Evolutionary conservation across 345 rosid genomes (phyloP).

Genomic region (Carallia pectinifolia): DNA sequence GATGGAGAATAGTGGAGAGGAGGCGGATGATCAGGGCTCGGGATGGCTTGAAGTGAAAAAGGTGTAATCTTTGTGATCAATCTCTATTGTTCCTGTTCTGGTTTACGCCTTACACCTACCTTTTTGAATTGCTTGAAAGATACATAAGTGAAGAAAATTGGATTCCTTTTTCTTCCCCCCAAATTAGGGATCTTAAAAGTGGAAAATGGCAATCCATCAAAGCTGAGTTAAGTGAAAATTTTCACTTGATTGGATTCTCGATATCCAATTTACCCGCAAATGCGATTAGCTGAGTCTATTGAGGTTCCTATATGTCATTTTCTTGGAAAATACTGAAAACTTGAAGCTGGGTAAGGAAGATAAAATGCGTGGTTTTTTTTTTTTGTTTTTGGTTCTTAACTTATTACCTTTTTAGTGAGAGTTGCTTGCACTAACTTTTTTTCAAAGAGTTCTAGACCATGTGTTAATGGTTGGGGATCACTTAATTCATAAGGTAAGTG

Average conservation of each 20-base stretch:
- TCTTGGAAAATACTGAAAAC: no score
- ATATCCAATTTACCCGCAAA: background rate
- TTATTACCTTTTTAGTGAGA: no score
- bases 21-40: conserved; percentile 60
- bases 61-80: conserved; percentile 30
- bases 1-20: conserved; percentile 50
- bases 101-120: conserved; percentile 2
- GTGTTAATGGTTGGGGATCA: background rate
- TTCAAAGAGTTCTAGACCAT: background rate
- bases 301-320: background rate
- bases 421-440: background rate
- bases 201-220: background rate
- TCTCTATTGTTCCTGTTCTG: background rate
- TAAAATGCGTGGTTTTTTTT: background rate
- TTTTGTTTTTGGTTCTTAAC: no score
- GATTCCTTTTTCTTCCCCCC: no score
- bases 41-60: conserved; percentile 74
- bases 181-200: no score
- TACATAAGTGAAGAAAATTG: background rate
- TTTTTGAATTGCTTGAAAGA: conserved; percentile 2
- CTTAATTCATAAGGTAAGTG: background rate
- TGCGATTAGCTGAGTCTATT: background rate
- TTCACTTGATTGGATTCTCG: background rate
- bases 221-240: background rate
- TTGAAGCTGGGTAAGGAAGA: no score